A percentile compares a stretch with the other conserved stretches of the same genome.
These are phyloP conservation scores for Rhynchospora breviuscula DNA, from an alignment of 176 grass and related monocot genomes.

Conservation along the genomic window DNA sequence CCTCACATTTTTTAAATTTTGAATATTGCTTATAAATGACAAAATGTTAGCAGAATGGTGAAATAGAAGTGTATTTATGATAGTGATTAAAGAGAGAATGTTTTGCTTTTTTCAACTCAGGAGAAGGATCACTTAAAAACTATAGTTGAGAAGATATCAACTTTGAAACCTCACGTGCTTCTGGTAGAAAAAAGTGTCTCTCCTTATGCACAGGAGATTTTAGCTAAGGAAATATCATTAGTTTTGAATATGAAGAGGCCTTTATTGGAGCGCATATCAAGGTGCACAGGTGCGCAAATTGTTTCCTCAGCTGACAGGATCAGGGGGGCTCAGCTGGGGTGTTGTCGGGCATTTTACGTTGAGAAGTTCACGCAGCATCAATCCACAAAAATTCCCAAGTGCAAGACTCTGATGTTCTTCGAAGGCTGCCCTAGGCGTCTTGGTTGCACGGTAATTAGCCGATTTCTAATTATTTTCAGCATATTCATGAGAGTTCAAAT, in stretches of 20 bases:
- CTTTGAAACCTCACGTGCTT: constrained; percentile 64
- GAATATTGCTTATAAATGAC: neutral
- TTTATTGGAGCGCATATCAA: constrained; percentile 78
- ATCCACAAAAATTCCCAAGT: constrained; percentile 25
- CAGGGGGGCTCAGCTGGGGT: constrained; percentile 48
- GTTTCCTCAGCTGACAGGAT: constrained; percentile 67
- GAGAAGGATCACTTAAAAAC: constrained; percentile 60
- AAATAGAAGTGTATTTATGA: constrained; percentile 3
- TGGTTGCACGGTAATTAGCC: constrained; percentile 86
- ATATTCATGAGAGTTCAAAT: neutral
- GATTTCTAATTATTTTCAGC: neutral
- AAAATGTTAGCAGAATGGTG: neutral
- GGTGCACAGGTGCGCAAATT: constrained; percentile 85
- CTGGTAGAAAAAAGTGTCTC: constrained; percentile 90
- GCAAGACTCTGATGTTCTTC: constrained; percentile 92
- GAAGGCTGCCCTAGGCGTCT: constrained; percentile 72
- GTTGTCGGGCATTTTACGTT: constrained; percentile 67
- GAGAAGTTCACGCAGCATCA: constrained; percentile 60
- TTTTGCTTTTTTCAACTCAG: constrained; percentile 33
- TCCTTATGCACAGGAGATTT: constrained; percentile 74
- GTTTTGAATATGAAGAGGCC: constrained; percentile 84
- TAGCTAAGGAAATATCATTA: constrained; percentile 80
- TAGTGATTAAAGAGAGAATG: constrained; percentile 1
- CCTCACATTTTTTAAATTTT: neutral
- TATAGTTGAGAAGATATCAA: constrained; percentile 63